Base-by-base conservation (phyloP, 352 stramenopile genomes). In the Phytophthora lateralis region DNA sequence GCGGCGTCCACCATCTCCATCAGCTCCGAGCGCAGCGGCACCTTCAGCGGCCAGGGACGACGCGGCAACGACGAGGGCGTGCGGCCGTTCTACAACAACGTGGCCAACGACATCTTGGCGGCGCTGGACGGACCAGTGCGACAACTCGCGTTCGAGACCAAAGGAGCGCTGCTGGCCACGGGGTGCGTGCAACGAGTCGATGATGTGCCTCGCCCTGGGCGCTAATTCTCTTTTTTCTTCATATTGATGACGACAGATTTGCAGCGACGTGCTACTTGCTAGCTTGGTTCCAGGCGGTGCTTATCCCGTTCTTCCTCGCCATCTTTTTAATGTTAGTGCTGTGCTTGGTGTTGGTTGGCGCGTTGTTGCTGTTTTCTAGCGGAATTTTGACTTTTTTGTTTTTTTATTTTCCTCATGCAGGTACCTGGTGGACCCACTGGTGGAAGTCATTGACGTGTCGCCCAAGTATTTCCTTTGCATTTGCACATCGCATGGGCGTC, bases 401-500 rank as follows among this genome's bases (percentile, higher is more conserved):
- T 45, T 60, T 34, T 29, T 12, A 38, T 52, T n/a, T 51, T 56
- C 9, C 30, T 32, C 1, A 12, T 38, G 15, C 37, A 88, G 78
- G 78, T 88, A 94, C 57, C 77, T 96, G 21, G 85, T 96, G 15
- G 87, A 96, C 49, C 87, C 87, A 41, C 70, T 96, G 24, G 87
- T 96, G 11, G 85, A 96, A 71, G 60, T 96, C 51, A 94, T 96
- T 46, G 87, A 96, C 63, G 87, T 96, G 27, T 96, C 87, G 30
- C 87, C 87, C 42, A 84, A 75, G 62, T 93, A 96, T 59, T 96
- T 96, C 63, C 68, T 92, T 9, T 96, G 87, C 60, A 65, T 96
- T 51, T 96, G 87, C 60, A 96, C 87, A 43, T 93, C 83, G 3
- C 79, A 63, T 5, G 81, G 87, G 0, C 87, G 87, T 32, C 85